Percentiles rank a stretch among this genome's conserved stretches.
Conservation (phyloP, 805 yeast species). For the Yamadazyma olivae region DNA sequence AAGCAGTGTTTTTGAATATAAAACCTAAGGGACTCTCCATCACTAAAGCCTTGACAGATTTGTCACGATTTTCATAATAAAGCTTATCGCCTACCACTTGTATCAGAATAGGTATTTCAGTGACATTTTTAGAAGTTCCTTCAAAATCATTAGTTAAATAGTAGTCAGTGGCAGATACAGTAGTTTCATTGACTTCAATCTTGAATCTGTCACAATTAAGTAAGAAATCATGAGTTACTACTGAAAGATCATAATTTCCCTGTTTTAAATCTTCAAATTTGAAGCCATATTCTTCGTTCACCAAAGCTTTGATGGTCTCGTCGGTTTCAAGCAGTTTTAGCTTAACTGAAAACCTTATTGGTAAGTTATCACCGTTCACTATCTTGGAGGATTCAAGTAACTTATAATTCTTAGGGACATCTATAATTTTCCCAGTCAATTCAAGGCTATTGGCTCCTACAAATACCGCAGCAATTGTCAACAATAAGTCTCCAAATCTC, state of each 20-base stretch:
- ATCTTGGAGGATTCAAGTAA: constrained; percentile 13
- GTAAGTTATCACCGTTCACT: constrained; percentile 35
- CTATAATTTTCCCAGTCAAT: constrained; percentile 19
- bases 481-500: background rate
- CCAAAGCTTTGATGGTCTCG: constrained; percentile 11
- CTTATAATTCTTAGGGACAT: constrained; percentile 23
- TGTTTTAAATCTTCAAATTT: constrained; percentile 16
- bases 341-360: constrained; percentile 25
- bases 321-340: constrained; percentile 12
- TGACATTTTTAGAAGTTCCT: constrained; percentile 2
- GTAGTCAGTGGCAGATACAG: constrained; percentile 22
- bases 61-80: constrained; percentile 31
- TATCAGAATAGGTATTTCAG: constrained; percentile 19
- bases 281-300: constrained; percentile 26
- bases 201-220: constrained; percentile 23
- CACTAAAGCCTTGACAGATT: constrained; percentile 29
- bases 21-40: constrained; percentile 41
- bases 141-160: constrained; percentile 10
- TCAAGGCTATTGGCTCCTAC: too few species aligned
- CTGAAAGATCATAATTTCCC: constrained; percentile 34
- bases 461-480: too few species aligned
- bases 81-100: constrained; percentile 20
- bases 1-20: constrained; percentile 33
- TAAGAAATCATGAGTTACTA: constrained; percentile 35
- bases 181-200: constrained; percentile 20